phyloP scores from a whole-genome alignment of 495 filamentous ascomycete species.

The Lichenothelia convexa region DNA sequence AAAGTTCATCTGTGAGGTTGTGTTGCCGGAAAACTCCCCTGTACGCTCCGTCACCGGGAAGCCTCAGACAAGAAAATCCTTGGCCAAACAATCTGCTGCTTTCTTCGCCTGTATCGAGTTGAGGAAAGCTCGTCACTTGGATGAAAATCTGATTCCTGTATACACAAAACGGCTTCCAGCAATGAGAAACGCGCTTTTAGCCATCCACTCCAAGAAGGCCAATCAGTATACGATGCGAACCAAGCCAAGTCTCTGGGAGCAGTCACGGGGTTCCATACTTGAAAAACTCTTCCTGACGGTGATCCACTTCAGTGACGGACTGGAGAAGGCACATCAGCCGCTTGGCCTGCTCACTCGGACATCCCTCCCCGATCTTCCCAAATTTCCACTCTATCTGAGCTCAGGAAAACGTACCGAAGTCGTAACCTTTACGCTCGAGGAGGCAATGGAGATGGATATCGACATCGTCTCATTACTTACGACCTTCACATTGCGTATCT shows the following conservation, averaged over 20 bases:
- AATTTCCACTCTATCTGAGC: conserved; percentile 54
- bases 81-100: conserved; percentile 80
- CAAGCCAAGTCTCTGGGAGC: conserved; percentile 66
- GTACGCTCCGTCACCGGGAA: conserved; percentile 45
- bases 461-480: conserved; percentile 34
- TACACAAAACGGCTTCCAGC: conserved; percentile 56
- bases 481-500: conserved; percentile 54
- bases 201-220: conserved; percentile 57
- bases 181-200: conserved; percentile 83
- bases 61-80: conserved; percentile 41
- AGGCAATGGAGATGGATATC: conserved; percentile 23
- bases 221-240: conserved; percentile 55
- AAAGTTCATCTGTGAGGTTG: conserved; percentile 60
- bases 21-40: conserved; percentile 62
- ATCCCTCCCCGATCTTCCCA: conserved; percentile 42
- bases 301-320: conserved; percentile 38
- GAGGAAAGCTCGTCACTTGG: conserved; percentile 44
- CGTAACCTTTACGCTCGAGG: conserved; percentile 22
- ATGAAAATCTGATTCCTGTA: conserved; percentile 53
- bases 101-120: conserved; percentile 69
- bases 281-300: conserved; percentile 43
- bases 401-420: conserved; percentile 39
- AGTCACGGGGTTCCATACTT: conserved; percentile 31
- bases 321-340: conserved; percentile 42
- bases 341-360: conserved; percentile 57